Evolutionary conservation across 2,329 filamentous ascomycete genomes (phyloP).

Genomic region (Fusarium sp.): DNA sequence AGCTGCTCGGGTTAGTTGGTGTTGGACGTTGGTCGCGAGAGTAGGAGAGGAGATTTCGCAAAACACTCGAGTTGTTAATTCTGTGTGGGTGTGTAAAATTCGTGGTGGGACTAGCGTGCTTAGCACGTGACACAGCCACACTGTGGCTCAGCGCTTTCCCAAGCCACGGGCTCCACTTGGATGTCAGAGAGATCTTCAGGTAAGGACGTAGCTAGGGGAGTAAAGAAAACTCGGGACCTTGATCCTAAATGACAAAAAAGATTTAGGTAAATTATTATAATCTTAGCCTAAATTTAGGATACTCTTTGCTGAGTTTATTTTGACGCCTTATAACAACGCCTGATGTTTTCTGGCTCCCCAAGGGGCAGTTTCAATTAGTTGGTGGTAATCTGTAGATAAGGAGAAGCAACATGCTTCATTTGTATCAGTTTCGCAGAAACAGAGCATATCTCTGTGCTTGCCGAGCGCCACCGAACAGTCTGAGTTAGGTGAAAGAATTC

Average conservation of each 20-base stretch:
- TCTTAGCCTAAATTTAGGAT: neutral
- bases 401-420: neutral
- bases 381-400: too few species aligned
- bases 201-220: neutral
- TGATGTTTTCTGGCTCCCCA: neutral
- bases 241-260: neutral
- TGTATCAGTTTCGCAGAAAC: neutral
- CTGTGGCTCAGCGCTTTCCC: neutral
- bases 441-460: neutral
- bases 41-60: conserved; percentile 50
- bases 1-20: conserved; percentile 36
- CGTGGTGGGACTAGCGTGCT: neutral
- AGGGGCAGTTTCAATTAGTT: neutral
- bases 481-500: neutral
- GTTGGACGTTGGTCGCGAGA: conserved; percentile 42
- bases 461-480: neutral
- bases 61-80: conserved; percentile 3
- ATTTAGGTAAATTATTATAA: neutral
- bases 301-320: neutral
- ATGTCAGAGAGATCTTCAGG: too few species aligned
- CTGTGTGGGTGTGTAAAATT: conserved; percentile 11
- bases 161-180: neutral
- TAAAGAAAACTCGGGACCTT: neutral
- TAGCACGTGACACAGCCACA: neutral
- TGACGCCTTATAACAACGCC: neutral